These are phyloP conservation scores for Diaporthe vaccinii DNA, from an alignment of 2,329 filamentous ascomycete species.

Conservation along the genomic window DNA sequence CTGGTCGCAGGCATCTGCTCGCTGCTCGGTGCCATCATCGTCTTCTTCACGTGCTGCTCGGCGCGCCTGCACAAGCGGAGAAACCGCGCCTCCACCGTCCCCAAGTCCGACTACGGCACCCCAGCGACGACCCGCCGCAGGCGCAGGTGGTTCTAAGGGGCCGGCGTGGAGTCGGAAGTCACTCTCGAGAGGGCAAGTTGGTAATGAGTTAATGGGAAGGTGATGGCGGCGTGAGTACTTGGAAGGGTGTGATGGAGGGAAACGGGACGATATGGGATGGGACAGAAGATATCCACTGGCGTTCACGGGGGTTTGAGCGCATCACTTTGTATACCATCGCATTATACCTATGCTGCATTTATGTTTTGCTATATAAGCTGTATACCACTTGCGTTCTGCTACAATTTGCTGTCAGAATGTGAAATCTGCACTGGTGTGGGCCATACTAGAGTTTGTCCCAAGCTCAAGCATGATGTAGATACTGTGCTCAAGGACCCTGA, in stretches of 20 bases:
- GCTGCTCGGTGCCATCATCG: constrained; percentile 67
- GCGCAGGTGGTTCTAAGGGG: constrained; percentile 42
- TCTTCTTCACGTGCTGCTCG: constrained; percentile 74
- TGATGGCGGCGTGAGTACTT: background rate
- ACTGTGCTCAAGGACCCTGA: background rate
- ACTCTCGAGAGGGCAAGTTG: background rate
- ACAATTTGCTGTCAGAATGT: background rate
- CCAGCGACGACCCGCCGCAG: constrained; percentile 40
- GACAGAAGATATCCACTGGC: background rate
- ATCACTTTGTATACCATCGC: constrained; percentile 5
- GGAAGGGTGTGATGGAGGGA: background rate
- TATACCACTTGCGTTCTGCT: background rate
- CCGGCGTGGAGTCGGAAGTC: background rate
- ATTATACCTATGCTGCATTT: constrained; percentile 31
- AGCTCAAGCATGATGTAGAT: background rate
- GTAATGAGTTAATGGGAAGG: constrained; percentile 7
- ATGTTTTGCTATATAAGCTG: background rate
- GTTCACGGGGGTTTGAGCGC: constrained; percentile 15
- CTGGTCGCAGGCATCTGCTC: constrained; percentile 68
- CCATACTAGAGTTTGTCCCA: too few species aligned
- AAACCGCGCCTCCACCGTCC: constrained; percentile 45
- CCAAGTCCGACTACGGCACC: constrained; percentile 47
- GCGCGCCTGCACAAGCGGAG: constrained; percentile 58
- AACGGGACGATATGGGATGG: background rate
- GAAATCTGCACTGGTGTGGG: background rate